A percentile compares a stretch with the other conserved stretches of the same genome.
Conservation (phyloP, 371 early-diverging fungal species). For the Apophysomyces sp. region DNA sequence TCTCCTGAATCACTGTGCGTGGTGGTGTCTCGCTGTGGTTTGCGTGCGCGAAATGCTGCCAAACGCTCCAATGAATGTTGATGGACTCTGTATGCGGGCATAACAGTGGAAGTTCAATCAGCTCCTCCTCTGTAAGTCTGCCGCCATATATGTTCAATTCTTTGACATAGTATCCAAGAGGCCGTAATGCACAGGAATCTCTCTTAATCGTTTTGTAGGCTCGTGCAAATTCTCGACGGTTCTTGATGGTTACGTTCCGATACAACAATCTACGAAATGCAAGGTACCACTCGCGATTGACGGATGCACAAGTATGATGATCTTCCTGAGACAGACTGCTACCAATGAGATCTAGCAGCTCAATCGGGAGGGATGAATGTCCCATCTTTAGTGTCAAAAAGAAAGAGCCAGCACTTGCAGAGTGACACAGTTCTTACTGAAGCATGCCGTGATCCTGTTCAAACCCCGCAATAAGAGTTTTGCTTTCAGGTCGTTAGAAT, state of each 20-base stretch:
- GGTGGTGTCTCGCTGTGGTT: not conserved
- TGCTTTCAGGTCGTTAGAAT: not conserved
- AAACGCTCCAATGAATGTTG: constrained; percentile 2
- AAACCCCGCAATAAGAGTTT: not conserved
- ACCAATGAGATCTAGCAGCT: not conserved
- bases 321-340: not conserved
- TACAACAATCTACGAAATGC: not conserved
- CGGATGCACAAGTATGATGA: not conserved
- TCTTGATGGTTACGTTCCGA: not conserved
- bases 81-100: not conserved
- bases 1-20: not conserved
- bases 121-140: not conserved
- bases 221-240: not conserved
- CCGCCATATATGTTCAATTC: not conserved
- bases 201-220: not conserved
- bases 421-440: not conserved
- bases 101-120: not conserved
- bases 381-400: not conserved
- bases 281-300: constrained; percentile 1
- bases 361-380: not conserved
- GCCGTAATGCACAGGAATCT: not conserved
- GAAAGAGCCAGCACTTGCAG: not conserved
- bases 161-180: not conserved
- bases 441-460: not conserved
- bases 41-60: not conserved